Evolutionary conservation across 1,139 yeast genomes (phyloP).

Genomic region (Geotrichum siamense): DNA sequence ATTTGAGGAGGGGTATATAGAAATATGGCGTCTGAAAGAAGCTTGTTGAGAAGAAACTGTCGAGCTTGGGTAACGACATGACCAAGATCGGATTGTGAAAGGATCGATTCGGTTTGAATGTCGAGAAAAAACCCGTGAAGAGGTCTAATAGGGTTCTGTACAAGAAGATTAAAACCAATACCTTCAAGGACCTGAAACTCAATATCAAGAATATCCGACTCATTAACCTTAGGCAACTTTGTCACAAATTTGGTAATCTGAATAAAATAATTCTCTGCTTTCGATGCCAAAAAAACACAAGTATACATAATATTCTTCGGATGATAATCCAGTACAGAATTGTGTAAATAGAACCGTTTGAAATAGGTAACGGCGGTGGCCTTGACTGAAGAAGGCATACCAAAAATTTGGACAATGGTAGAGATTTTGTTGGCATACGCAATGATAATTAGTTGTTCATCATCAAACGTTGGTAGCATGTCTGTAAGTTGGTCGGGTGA

Average conservation of each 20-base stretch:
- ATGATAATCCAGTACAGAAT: constrained; percentile 78
- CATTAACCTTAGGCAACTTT: constrained; percentile 54
- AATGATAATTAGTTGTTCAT: constrained; percentile 59
- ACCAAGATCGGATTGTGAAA: constrained; percentile 26
- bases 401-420: constrained; percentile 49
- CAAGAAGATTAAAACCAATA: constrained; percentile 68
- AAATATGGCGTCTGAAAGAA: constrained; percentile 69
- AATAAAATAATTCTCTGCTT: constrained; percentile 84
- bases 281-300: constrained; percentile 84
- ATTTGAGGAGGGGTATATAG: constrained; percentile 90
- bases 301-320: constrained; percentile 78
- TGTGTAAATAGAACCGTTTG: constrained; percentile 67
- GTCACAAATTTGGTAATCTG: constrained; percentile 75
- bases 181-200: constrained; percentile 74
- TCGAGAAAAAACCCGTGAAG: constrained; percentile 89
- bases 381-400: constrained; percentile 57
- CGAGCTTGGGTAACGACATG: constrained; percentile 59
- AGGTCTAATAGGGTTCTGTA: constrained; percentile 84
- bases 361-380: constrained; percentile 85
- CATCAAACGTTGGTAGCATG: constrained; percentile 46
- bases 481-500: constrained; percentile 9
- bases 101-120: constrained; percentile 50
- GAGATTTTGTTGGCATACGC: constrained; percentile 68
- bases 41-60: constrained; percentile 52
- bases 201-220: constrained; percentile 60